Evolutionary conservation across 208 protist genomes (phyloP).

Genomic region (Tetramitus jugosus): DNA sequence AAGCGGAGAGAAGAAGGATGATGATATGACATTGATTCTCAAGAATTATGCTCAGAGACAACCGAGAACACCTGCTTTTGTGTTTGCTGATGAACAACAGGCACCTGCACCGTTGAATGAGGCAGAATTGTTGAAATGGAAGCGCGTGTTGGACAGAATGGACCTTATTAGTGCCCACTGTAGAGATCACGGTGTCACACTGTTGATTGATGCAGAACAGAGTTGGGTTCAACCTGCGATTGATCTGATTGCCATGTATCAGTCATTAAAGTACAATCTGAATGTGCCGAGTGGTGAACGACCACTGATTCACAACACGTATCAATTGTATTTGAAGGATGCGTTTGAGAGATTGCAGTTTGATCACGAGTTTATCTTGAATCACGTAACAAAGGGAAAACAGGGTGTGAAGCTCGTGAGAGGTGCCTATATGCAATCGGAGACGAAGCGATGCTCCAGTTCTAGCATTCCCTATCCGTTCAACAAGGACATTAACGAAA

Average conservation of each 20-base stretch:
- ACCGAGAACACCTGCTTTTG: background rate
- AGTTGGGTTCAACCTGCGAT: conserved; percentile 90
- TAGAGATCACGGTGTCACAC: conserved; percentile 55
- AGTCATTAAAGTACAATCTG: conserved; percentile 78
- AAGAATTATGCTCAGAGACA: background rate
- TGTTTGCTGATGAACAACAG: no score
- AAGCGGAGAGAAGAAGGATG: background rate
- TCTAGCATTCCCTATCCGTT: conserved; percentile 73
- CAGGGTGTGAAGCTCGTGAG: no score
- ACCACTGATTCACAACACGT: conserved; percentile 88
- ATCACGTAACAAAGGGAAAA: no score
- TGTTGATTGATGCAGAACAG: conserved; percentile 91
- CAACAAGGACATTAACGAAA: conserved; percentile 74
- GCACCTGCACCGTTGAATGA: conserved; percentile 48
- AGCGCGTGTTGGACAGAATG: conserved; percentile 54
- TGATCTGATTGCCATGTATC: conserved; percentile 68
- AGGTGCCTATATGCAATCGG: conserved; percentile 86
- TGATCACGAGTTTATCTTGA: conserved; percentile 73
- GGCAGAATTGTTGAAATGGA: conserved; percentile 63
- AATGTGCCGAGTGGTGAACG: conserved; percentile 25
- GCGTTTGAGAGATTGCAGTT: conserved; percentile 63
- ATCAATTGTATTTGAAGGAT: conserved; percentile 91
- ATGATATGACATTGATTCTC: background rate
- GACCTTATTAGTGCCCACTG: conserved; percentile 58
- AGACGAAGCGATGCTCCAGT: conserved; percentile 58